A percentile compares a stretch with the other conserved stretches of the same genome.
Conservation (phyloP, 768 basidiomycete genomes). For the Phylloporus arenicola region DNA sequence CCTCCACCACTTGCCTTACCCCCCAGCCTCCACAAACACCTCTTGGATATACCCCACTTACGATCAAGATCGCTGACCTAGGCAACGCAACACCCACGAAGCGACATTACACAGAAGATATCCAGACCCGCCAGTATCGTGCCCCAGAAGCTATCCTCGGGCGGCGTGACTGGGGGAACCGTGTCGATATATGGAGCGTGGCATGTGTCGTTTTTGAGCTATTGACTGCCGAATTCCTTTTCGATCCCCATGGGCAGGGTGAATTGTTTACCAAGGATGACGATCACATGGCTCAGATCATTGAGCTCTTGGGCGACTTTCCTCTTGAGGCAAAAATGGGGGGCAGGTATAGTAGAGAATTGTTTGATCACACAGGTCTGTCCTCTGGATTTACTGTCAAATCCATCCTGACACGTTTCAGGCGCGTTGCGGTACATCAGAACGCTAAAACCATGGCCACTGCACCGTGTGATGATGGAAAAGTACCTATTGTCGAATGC, state of each 20-base stretch:
- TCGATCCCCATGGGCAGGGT: constrained; percentile 81
- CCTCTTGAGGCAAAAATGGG: constrained; percentile 69
- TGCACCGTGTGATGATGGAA: constrained; percentile 80
- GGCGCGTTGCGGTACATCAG: constrained; percentile 70
- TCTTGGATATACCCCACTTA: constrained; percentile 44
- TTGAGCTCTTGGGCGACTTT: constrained; percentile 84
- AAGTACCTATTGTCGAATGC: constrained; percentile 70
- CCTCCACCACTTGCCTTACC: constrained; percentile 18
- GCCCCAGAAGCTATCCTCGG: constrained; percentile 93
- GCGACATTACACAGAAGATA: constrained; percentile 90
- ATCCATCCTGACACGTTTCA: constrained; percentile 20
- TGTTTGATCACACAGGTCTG: constrained; percentile 72
- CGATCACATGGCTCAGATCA: constrained; percentile 93
- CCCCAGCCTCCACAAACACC: constrained; percentile 22
- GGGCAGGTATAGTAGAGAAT: constrained; percentile 77
- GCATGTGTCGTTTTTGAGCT: constrained; percentile 91
- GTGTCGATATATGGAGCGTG: constrained; percentile 87
- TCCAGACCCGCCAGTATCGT: constrained; percentile 94
- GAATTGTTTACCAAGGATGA: constrained; percentile 87
- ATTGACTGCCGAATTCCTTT: constrained; percentile 85
- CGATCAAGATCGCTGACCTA: constrained; percentile 89
- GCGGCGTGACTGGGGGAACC: constrained; percentile 76
- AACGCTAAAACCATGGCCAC: constrained; percentile 74
- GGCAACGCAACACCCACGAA: constrained; percentile 92
- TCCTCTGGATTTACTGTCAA: constrained; percentile 8